A percentile compares a stretch with the other conserved stretches of the same genome.
phyloP scores from a whole-genome alignment of 495 filamentous ascomycete species.

The Daldinia grandis region DNA sequence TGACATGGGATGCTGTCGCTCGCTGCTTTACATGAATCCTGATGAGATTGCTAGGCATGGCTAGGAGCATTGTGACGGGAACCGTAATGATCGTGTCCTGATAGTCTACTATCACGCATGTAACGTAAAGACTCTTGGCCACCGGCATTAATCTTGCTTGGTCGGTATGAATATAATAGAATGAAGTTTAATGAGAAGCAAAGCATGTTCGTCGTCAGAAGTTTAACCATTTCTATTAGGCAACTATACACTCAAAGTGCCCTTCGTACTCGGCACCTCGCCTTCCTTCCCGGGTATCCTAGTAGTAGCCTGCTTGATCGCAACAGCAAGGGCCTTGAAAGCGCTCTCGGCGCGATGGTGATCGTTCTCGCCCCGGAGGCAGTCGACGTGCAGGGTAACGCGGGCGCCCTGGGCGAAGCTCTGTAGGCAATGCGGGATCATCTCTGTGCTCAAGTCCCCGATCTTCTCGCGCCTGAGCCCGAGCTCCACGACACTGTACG shows the following conservation, averaged over 20 bases:
- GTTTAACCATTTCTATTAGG: not conserved
- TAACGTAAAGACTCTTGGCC: not conserved
- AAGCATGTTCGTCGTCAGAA: not conserved
- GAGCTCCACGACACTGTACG: slow-evolving; percentile 81
- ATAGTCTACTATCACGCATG: not conserved
- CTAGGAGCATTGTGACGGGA: slow-evolving; percentile 2
- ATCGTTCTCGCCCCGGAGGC: slow-evolving; percentile 87
- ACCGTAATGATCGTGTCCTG: slow-evolving; percentile 14
- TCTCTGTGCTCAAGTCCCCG: slow-evolving; percentile 90
- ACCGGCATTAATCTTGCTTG: not conserved
- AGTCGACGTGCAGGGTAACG: slow-evolving; percentile 94
- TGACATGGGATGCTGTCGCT: slow-evolving; percentile 28
- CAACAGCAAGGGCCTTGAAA: slow-evolving; percentile 94
- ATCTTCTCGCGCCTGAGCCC: slow-evolving; percentile 89
- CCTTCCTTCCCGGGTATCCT: slow-evolving; percentile 80
- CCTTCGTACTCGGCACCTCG: slow-evolving; percentile 95
- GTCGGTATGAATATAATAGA: not conserved
- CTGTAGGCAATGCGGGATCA: slow-evolving; percentile 94
- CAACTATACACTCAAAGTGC: slow-evolving; percentile 67
- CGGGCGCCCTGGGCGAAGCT: slow-evolving; percentile 91
- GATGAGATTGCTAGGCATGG: slow-evolving; percentile 23
- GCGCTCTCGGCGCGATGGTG: slow-evolving; percentile 97
- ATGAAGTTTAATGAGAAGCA: not conserved
- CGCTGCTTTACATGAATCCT: slow-evolving; percentile 18
- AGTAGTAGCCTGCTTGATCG: slow-evolving; percentile 76